phyloP scores from a whole-genome alignment of 768 basidiomycete species.

The Agaricus sinodeliciosus region DNA sequence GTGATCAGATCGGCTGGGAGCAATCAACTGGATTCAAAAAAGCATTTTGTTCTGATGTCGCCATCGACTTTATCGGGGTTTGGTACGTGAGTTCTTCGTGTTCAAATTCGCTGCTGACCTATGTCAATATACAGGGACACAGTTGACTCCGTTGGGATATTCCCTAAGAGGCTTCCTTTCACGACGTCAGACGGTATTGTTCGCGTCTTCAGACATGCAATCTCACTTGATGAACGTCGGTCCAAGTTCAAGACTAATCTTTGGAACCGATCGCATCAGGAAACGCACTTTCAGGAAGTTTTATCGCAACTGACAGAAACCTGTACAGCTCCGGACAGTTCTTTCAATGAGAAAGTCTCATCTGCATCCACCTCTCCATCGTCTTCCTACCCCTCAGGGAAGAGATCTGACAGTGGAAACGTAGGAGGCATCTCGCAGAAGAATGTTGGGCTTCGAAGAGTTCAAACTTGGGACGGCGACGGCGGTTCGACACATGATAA shows the following conservation, averaged over 20 bases:
- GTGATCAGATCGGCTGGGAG: constrained; percentile 42
- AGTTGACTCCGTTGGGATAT: constrained; percentile 54
- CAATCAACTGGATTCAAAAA: constrained; percentile 50
- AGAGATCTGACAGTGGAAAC: neutral
- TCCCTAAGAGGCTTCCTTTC: constrained; percentile 50
- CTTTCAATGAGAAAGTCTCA: neutral
- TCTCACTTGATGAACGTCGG: constrained; percentile 58
- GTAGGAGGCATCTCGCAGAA: neutral
- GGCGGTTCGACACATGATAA: constrained; percentile 19
- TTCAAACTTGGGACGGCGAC: constrained; percentile 3
- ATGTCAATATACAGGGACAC: constrained; percentile 47
- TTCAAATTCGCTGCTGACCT: neutral
- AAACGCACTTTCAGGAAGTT: constrained; percentile 13
- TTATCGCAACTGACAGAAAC: neutral
- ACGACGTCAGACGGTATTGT: constrained; percentile 50
- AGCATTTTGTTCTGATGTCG: constrained; percentile 45
- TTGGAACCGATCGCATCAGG: constrained; percentile 33
- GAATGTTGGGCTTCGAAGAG: neutral
- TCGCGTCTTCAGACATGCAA: constrained; percentile 54
- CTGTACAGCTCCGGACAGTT: neutral
- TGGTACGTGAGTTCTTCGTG: constrained; percentile 27
- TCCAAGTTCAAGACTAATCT: constrained; percentile 53
- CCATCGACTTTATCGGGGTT: constrained; percentile 54
- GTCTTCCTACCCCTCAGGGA: neutral
- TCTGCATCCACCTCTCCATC: neutral